Evolutionary conservation across 768 basidiomycete species (phyloP), one percentile per base, ranked within the genome.

Genomic region (Collybiopsis confluens): DNA sequence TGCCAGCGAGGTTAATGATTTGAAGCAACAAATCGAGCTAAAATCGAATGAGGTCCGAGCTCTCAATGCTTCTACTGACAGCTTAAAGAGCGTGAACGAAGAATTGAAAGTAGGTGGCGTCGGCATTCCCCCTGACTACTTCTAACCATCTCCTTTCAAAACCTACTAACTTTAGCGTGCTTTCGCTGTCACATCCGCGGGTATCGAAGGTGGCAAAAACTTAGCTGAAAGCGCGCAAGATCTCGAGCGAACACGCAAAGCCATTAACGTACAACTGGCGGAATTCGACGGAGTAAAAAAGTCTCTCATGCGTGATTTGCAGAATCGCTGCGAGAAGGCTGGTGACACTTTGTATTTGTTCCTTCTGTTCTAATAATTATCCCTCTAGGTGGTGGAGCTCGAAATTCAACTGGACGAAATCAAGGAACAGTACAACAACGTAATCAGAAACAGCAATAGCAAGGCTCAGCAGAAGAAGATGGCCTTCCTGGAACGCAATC

Each of bases 391-490:
- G 38, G 96, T 99, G 49, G 97, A 98, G 71, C 85, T 99, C 26
- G 97, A 99, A 70, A 98, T 99, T 59, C 95, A 98, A 68, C 76
- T 99, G 30, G 97, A 98, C 64, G 97, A 99, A 67, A 93, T 97
- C 69, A 92, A 91, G 69, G 97, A 99, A 71, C 95, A 98, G 66
- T 99, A 99, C 72, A 96, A 94, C 75, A 96, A 95, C 66, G 92
- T 98, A 55, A 94, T 97, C 63, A 88, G 92, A 58, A 97, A 97
- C 68, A 95, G 93, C 74, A 98, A 98, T 70, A 94, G 89, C 70
- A 95, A 96, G 69, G 92, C 96, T 6, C 97, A 99, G 62, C 92
- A 96, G 73, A 95, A 96, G 82, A 98, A 98, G 81, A 95, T 98
- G 90, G 91, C 93, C 11, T 97, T 98, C 81, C 71, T 99, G 52